Percentiles rank a stretch among this genome's conserved stretches.
Conservation (phyloP, 805 yeast genomes). For the Pichia occidentalis region DNA sequence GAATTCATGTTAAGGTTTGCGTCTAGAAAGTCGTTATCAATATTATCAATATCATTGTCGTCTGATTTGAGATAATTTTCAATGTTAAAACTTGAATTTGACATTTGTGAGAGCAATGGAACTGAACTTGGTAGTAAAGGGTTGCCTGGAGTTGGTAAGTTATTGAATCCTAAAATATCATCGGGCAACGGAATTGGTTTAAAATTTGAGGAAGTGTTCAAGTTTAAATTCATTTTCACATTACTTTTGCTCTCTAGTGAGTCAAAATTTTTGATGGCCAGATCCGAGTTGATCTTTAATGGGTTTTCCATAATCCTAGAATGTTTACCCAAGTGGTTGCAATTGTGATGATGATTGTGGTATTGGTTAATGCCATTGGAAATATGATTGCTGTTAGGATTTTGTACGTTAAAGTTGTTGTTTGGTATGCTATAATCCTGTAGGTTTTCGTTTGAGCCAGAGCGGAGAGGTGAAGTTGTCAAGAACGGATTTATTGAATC, state of each 20-base stretch:
- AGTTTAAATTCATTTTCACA: too few relatives aligned
- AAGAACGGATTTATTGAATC: constrained; percentile 11
- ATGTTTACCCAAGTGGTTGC: too few relatives aligned
- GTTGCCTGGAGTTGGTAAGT: neutral
- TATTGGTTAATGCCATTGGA: too few relatives aligned
- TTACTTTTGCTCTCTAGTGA: too few relatives aligned
- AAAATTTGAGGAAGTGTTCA: too few relatives aligned
- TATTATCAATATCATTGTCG: neutral
- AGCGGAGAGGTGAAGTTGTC: neutral
- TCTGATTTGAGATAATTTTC: constrained; percentile 5
- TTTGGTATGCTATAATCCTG: too few relatives aligned
- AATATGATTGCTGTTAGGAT: too few relatives aligned
- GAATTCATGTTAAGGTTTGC: constrained; percentile 1
- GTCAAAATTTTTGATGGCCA: constrained; percentile 30
- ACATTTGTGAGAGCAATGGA: constrained; percentile 24
- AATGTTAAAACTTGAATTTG: constrained; percentile 4
- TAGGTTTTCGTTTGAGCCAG: neutral
- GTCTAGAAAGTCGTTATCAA: constrained; percentile 7
- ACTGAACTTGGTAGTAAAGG: constrained; percentile 17
- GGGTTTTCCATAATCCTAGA: constrained; percentile 3
- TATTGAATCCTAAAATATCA: constrained; percentile 40
- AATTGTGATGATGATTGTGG: constrained; percentile 9
- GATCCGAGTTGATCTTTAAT: constrained; percentile 19
- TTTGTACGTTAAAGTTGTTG: too few relatives aligned
- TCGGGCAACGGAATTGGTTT: constrained; percentile 43